These are phyloP conservation scores for Tetracentron sinense DNA, from an alignment of 164 flowering plant genomes.

Conservation along the genomic window DNA sequence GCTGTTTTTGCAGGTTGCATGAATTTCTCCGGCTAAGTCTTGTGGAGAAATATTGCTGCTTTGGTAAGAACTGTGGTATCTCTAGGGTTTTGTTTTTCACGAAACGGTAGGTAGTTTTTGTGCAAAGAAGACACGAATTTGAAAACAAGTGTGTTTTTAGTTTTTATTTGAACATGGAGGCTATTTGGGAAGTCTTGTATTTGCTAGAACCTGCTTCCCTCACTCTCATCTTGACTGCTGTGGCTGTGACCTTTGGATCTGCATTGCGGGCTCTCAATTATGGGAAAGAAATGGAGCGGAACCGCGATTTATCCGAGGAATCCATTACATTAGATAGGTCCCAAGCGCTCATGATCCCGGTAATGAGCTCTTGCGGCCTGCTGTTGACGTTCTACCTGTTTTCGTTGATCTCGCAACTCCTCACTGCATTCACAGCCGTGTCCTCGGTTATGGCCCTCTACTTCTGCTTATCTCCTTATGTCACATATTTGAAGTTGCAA, in stretches of 20 bases:
- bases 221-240: conserved; percentile 54
- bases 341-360: conserved; percentile 93
- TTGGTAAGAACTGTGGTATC: background rate
- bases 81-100: background rate
- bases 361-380: conserved; percentile 85
- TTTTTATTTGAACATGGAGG: conserved; percentile 35
- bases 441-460: conserved; percentile 77
- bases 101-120: background rate
- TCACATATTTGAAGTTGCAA: conserved; percentile 41
- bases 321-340: conserved; percentile 79
- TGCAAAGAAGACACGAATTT: background rate
- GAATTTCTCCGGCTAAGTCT: background rate
- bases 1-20: conserved; percentile 2
- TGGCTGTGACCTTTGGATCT: conserved; percentile 59
- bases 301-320: conserved; percentile 66
- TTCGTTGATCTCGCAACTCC: conserved; percentile 81
- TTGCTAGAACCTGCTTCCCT: conserved; percentile 62
- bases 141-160: background rate
- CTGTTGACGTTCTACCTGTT: conserved; percentile 88
- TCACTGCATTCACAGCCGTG: conserved; percentile 77
- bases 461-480: conserved; percentile 79
- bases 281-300: conserved; percentile 69
- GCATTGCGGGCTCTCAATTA: conserved; percentile 61
- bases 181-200: conserved; percentile 56
- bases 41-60: background rate